These are phyloP conservation scores for Beauveria sp. DNA, from an alignment of 2,329 filamentous ascomycete species.

Conservation along the genomic window DNA sequence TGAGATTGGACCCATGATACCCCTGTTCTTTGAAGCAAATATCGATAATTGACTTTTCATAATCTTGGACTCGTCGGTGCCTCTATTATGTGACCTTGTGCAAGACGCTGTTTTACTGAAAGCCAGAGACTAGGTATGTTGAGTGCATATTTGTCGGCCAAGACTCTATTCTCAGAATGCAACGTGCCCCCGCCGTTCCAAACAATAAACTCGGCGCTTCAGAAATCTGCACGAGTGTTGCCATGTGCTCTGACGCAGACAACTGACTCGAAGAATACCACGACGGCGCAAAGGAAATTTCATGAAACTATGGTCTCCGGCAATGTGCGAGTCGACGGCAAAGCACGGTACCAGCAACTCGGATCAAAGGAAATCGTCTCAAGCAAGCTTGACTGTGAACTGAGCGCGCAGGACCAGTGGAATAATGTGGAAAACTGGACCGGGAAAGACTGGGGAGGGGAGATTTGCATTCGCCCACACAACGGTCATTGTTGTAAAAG, in stretches of 20 bases:
- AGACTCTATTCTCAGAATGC: background rate
- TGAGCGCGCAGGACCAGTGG: background rate
- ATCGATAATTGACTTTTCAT: too few species aligned
- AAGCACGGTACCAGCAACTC: background rate
- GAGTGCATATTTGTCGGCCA: background rate
- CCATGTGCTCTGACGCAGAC: background rate
- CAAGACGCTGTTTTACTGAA: too few species aligned
- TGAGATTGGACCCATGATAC: conserved; percentile 6
- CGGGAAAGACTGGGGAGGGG: background rate
- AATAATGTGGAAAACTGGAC: background rate
- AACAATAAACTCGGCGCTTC: too few species aligned
- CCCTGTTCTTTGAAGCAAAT: background rate
- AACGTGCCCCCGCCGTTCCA: background rate
- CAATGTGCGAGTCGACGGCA: background rate
- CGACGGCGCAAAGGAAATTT: background rate
- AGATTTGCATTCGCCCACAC: too few species aligned
- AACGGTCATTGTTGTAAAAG: background rate
- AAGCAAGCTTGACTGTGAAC: background rate
- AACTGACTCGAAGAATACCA: background rate
- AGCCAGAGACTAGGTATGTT: too few species aligned
- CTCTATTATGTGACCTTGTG: background rate
- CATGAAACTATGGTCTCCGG: background rate
- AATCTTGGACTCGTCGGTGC: background rate
- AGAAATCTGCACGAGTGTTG: too few species aligned
- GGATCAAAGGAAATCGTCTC: background rate